Evolutionary conservation across 306 rosid genomes (phyloP), one percentile per base, ranked within the genome.

Genomic region (Pyrus communis): DNA sequence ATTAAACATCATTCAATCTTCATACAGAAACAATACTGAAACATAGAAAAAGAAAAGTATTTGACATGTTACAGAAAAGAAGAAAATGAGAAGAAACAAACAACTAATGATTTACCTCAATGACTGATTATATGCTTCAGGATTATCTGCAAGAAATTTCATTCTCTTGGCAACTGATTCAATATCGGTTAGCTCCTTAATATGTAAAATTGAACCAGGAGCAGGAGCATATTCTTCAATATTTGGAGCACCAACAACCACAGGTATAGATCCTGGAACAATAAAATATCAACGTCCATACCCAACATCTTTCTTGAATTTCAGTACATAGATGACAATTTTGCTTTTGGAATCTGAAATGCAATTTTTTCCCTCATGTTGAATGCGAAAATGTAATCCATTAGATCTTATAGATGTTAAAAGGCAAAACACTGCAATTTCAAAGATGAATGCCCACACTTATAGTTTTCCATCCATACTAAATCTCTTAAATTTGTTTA

Each of bases 191-290:
- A 90, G 46, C 76, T 91, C 88, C 83, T 76, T 89, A 62, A 95
- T 95, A 84, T 86, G 91, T 85, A 95, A 87, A 78, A 95, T 0
- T 30, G 99, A 88, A 84, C 88, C 84, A 51, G 86, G 86, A 73
- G 83, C 82, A 78, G 99, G 99, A 68, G 97, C 89, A 70, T 86
- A 95, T 28, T 95, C 99, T 84, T 85, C 86, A 87, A 92, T 92
- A 77, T 95, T 95, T 68, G 99, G 96, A 82, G 99, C 88, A 60
- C 99, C 99, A 77, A 95, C 84, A 71, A 92, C 97, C 82, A 95
- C 97, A 28, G 99, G 98, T 64, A 95, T 72, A 55, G 97, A 67
- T 86, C 99, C 99, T 95, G 75, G 25, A 72, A 63, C 58, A 28
- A 55, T 25, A 55, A 40, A 46, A 62, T 19, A 71, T 82, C 70